These are phyloP conservation scores for Arthrocladium fulminans DNA, from an alignment of 2,329 filamentous ascomycete species.

Conservation along the genomic window DNA sequence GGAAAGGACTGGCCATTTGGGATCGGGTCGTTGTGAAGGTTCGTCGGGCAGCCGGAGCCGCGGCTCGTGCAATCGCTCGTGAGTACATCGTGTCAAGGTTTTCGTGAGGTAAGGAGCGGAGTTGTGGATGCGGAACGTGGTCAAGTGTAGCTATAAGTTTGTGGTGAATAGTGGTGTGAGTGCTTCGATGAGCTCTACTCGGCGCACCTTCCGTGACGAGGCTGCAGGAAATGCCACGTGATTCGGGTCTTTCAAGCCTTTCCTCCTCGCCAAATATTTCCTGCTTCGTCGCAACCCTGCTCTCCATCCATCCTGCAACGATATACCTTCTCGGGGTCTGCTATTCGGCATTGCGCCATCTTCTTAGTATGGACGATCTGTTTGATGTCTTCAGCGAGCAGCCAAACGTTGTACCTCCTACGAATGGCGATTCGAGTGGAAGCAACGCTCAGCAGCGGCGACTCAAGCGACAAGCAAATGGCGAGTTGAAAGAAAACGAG, in stretches of 20 bases:
- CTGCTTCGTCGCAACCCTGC: conserved; percentile 4
- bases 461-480: conserved; percentile 72
- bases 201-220: conserved; percentile 3
- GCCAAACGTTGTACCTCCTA: conserved; percentile 36
- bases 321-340: not conserved
- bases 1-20: conserved; percentile 82
- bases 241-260: conserved; percentile 9
- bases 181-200: not conserved
- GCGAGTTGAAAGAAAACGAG: conserved; percentile 52
- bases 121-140: not conserved
- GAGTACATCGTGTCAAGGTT: conserved; percentile 63
- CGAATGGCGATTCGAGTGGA: conserved; percentile 27
- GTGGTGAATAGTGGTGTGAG: not conserved
- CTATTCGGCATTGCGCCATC: not conserved
- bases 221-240: conserved; percentile 19
- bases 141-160: conserved; percentile 27
- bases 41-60: conserved; percentile 68
- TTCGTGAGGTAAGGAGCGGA: conserved; percentile 13
- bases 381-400: conserved; percentile 74
- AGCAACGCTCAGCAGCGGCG: conserved; percentile 55
- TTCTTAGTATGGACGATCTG: conserved; percentile 59
- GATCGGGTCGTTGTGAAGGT: conserved; percentile 82
- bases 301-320: not conserved
- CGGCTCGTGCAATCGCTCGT: conserved; percentile 55
- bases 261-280: conserved; percentile 8